These are phyloP conservation scores for Globisporangium abappressorium DNA, from an alignment of 352 stramenopile genomes.

Conservation along the genomic window DNA sequence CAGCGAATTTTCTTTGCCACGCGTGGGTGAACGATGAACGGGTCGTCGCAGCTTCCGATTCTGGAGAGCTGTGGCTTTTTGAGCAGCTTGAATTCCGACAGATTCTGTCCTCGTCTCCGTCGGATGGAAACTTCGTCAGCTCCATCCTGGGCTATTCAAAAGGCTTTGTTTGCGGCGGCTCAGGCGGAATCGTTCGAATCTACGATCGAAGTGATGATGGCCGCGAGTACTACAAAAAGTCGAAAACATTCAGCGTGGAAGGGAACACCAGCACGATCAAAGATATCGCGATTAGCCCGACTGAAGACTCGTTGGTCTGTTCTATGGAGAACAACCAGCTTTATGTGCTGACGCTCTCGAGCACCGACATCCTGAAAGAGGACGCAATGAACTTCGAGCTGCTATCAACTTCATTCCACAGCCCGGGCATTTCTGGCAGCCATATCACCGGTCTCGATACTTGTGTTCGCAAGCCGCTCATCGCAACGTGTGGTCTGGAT, in stretches of 20 bases:
- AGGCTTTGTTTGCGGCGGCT: conserved; percentile 82
- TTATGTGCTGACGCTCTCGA: conserved; percentile 89
- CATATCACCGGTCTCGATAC: conserved; percentile 93
- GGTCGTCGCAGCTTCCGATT: conserved; percentile 86
- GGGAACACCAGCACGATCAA: conserved; percentile 76
- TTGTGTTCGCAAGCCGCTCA: conserved; percentile 89
- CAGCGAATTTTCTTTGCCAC: conserved; percentile 88
- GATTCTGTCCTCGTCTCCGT: conserved; percentile 62
- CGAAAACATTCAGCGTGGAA: conserved; percentile 87
- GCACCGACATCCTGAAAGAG: conserved; percentile 91
- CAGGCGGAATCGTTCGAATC: conserved; percentile 69
- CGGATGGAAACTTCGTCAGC: conserved; percentile 80
- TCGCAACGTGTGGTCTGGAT: conserved; percentile 90
- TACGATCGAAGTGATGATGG: conserved; percentile 86
- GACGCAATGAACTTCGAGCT: conserved; percentile 94
- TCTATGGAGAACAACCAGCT: conserved; percentile 88
- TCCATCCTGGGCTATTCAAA: conserved; percentile 89
- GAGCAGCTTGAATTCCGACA: conserved; percentile 91
- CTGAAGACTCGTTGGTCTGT: conserved; percentile 87
- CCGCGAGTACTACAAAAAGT: conserved; percentile 89
- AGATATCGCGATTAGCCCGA: conserved; percentile 85
- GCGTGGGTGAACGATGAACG: conserved; percentile 91
- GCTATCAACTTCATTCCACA: conserved; percentile 87
- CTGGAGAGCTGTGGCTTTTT: conserved; percentile 90
- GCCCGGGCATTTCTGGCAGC: conserved; percentile 50